Percentiles rank a stretch among this genome's conserved stretches.
phyloP scores from a whole-genome alignment of 2,329 filamentous ascomycete genomes.

The Claviceps digitariae region DNA sequence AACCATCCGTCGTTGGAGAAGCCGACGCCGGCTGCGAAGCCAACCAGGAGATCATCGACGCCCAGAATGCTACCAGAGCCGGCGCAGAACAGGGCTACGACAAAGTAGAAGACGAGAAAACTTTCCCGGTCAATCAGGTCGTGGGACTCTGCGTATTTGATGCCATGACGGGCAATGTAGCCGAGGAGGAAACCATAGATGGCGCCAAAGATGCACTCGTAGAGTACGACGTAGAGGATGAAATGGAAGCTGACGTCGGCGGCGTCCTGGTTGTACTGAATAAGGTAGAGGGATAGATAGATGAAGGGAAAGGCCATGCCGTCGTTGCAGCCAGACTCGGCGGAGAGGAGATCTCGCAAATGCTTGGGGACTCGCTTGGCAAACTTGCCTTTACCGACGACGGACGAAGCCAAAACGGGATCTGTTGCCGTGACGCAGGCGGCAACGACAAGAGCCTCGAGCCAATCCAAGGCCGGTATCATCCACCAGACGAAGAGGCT shows the following conservation, averaged over 20 bases:
- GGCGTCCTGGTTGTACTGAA: conserved; percentile 62
- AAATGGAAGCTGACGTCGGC: conserved; percentile 66
- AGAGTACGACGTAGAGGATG: conserved; percentile 79
- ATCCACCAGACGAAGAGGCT: conserved; percentile 94
- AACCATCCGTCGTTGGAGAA: conserved; percentile 99
- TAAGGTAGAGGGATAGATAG: conserved; percentile 81
- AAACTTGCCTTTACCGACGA: conserved; percentile 98
- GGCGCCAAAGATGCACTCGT: conserved; percentile 90
- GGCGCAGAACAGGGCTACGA: conserved; percentile 87
- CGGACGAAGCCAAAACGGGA: conserved; percentile 90
- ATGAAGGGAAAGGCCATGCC: conserved; percentile 99
- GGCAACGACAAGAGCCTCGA: conserved; percentile 74
- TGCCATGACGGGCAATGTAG: conserved; percentile 80
- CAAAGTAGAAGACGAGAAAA: conserved; percentile 97
- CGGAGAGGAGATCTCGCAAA: conserved; percentile 84
- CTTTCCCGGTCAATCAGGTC: conserved; percentile 91
- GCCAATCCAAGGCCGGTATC: conserved; percentile 64
- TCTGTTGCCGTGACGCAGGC: conserved; percentile 97
- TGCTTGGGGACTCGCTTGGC: conserved; percentile 96
- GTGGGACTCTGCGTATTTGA: conserved; percentile 72
- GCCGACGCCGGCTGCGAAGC: conserved; percentile 91
- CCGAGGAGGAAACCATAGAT: conserved; percentile 78
- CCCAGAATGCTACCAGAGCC: conserved; percentile 85
- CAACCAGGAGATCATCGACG: conserved; percentile 85
- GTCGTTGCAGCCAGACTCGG: conserved; percentile 97